phyloP scores from a whole-genome alignment of 2,329 filamentous ascomycete species.

The Claviceps africana region DNA sequence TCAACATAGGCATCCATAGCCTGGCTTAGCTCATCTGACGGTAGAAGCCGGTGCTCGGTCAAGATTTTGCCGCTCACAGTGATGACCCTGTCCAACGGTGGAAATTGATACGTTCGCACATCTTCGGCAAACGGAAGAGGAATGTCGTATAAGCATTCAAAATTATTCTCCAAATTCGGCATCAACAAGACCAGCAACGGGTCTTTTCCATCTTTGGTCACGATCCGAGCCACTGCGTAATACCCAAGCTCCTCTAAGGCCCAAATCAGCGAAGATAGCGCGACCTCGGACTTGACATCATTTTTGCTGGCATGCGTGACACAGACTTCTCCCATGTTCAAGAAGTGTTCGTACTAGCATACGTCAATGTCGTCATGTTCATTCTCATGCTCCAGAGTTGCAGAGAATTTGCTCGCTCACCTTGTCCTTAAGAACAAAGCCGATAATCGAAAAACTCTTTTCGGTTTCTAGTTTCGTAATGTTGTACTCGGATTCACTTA shows the following conservation, averaged over 20 bases:
- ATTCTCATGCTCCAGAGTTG: background rate
- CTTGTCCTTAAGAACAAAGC: slow-evolving; percentile 64
- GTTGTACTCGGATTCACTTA: slow-evolving; percentile 73
- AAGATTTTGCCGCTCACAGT: slow-evolving; percentile 74
- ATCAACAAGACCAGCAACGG: slow-evolving; percentile 66
- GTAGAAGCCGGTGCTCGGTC: slow-evolving; percentile 71
- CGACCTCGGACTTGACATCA: slow-evolving; percentile 71
- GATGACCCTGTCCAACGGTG: slow-evolving; percentile 73
- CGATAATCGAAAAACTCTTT: slow-evolving; percentile 66
- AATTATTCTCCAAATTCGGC: slow-evolving; percentile 62
- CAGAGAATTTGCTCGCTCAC: slow-evolving; percentile 26
- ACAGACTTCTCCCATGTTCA: slow-evolving; percentile 70
- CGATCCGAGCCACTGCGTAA: slow-evolving; percentile 75
- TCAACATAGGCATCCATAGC: slow-evolving; percentile 91
- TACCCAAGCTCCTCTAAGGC: slow-evolving; percentile 73
- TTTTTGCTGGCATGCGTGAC: slow-evolving; percentile 63
- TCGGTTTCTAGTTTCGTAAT: slow-evolving; percentile 75
- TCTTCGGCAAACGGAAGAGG: slow-evolving; percentile 91
- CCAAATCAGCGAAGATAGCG: slow-evolving; percentile 78
- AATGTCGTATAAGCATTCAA: slow-evolving; percentile 79
- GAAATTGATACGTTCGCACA: slow-evolving; percentile 78
- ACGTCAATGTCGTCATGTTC: background rate
- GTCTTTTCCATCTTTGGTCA: slow-evolving; percentile 68
- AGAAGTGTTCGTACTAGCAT: slow-evolving; percentile 61
- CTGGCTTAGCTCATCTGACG: slow-evolving; percentile 55